These are phyloP conservation scores for Penicillium arizonense DNA, from an alignment of 495 filamentous ascomycete genomes.

Conservation along the genomic window DNA sequence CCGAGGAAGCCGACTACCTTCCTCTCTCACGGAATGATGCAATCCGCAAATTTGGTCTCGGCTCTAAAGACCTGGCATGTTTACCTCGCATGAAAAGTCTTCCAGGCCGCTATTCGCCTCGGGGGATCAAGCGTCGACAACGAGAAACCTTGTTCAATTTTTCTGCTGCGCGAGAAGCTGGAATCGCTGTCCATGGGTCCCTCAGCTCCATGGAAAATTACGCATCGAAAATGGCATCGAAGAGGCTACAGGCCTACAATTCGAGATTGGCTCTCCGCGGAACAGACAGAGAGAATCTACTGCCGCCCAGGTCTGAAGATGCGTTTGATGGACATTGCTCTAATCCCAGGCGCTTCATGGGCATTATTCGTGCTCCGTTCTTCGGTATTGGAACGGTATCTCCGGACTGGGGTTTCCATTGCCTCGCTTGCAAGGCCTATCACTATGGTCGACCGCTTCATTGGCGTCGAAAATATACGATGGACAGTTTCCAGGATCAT, in stretches of 20 bases:
- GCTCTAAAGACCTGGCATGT: conserved; percentile 4
- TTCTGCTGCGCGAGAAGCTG: conserved; percentile 15
- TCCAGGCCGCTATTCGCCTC: conserved; percentile 24
- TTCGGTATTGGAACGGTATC: background rate
- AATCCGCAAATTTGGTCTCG: conserved; percentile 20
- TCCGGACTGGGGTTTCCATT: conserved; percentile 22
- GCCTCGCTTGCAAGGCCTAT: conserved; percentile 18
- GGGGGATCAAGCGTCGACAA: conserved; percentile 2
- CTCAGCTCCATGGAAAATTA: conserved; percentile 15
- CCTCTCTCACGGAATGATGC: conserved; percentile 17
- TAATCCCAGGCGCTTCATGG: conserved; percentile 24
- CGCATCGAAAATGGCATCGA: conserved; percentile 3
- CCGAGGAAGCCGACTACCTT: conserved; percentile 16
- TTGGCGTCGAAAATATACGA: conserved; percentile 21
- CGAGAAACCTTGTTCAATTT: conserved; percentile 15
- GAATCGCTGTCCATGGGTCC: conserved; percentile 17
- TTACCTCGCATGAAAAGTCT: conserved; percentile 19
- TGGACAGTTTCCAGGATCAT: conserved; percentile 15
- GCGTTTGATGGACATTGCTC: conserved; percentile 8
- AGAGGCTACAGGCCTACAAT: conserved; percentile 1
- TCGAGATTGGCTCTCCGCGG: background rate
- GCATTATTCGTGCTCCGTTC: conserved; percentile 19
- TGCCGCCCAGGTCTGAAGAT: conserved; percentile 15
- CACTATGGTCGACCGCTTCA: conserved; percentile 14
- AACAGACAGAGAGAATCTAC: background rate